Conservation (phyloP, 106 monocot genomes). For the Xerophyta viscosa region DNA sequence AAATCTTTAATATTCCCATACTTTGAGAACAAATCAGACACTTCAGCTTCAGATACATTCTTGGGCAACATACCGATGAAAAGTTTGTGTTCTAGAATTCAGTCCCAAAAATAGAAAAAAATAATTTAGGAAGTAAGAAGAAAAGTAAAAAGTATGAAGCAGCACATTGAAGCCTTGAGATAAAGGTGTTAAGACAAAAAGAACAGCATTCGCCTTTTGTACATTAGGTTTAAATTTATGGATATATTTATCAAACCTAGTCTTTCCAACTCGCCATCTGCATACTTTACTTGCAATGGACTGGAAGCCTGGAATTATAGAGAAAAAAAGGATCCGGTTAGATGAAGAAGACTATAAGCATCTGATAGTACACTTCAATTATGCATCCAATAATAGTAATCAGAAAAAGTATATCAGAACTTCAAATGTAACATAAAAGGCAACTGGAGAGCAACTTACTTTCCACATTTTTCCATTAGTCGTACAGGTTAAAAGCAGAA, state of each 20-base stretch:
- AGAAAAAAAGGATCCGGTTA: constrained; percentile 1
- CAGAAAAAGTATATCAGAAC: no score
- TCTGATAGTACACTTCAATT: no score
- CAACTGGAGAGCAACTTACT: no score
- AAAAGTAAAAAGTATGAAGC: no score
- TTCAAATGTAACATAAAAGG: no score
- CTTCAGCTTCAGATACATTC: constrained; percentile 72
- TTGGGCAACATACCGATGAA: constrained; percentile 99
- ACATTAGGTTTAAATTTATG: not conserved
- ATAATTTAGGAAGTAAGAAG: no score
- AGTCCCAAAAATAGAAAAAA: no score
- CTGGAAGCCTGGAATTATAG: constrained; percentile 72
- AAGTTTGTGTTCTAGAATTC: constrained; percentile 77
- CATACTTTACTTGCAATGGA: constrained; percentile 98
- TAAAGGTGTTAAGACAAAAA: not conserved
- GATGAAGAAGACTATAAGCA: constrained; percentile 1
- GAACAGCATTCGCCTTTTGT: not conserved
- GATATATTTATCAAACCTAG: constrained; percentile 41
- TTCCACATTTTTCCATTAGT: no score
- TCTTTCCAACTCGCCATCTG: constrained; percentile 97
- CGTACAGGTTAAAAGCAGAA: no score
- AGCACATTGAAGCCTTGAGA: no score
- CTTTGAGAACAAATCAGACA: constrained; percentile 61
- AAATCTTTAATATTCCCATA: constrained; percentile 89
- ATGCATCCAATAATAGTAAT: no score